These are phyloP conservation scores for Lactarius evosmus DNA, from an alignment of 768 basidiomycete genomes.

Conservation along the genomic window DNA sequence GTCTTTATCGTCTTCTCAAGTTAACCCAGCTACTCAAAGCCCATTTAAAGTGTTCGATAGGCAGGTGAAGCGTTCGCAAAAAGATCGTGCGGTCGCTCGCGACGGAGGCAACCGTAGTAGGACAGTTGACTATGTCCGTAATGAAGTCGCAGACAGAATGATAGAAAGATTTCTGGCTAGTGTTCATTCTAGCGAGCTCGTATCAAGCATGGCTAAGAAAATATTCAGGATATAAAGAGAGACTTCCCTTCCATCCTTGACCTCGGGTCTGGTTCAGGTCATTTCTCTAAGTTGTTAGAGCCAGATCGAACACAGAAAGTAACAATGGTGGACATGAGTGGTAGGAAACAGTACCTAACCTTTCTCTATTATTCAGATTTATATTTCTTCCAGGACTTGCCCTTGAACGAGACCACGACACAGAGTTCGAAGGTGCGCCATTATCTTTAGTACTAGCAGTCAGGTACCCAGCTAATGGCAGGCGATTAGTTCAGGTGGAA, in stretches of 20 bases:
- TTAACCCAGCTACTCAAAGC: conserved; percentile 47
- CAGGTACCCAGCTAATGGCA: conserved; percentile 4
- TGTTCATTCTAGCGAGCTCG: conserved; percentile 18
- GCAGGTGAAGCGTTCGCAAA: conserved; percentile 69
- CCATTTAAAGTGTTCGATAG: conserved; percentile 90
- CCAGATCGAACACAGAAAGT: conserved; percentile 62
- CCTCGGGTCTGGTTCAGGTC: conserved; percentile 87
- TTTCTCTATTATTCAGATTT: conserved; percentile 6
- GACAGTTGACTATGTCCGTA: conserved; percentile 86
- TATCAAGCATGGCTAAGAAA: conserved; percentile 14
- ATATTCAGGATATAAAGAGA: conserved; percentile 82
- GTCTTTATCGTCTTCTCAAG: conserved; percentile 44
- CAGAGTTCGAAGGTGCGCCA: conserved; percentile 71
- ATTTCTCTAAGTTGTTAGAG: conserved; percentile 82
- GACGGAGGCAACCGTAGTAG: conserved; percentile 60
- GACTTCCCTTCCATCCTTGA: conserved; percentile 80
- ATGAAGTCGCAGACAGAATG: conserved; percentile 88
- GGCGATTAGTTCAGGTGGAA: conserved; percentile 63
- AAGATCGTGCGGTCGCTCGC: conserved; percentile 62
- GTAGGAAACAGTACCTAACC: conserved; percentile 41
- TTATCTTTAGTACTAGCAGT: conserved; percentile 9
- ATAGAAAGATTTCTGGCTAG: conserved; percentile 84
- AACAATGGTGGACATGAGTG: conserved; percentile 82
- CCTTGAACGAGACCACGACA: conserved; percentile 72
- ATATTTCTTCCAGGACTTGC: conserved; percentile 49